These are phyloP conservation scores for Candida tibetensis DNA, from an alignment of 805 yeast species.

Conservation along the genomic window DNA sequence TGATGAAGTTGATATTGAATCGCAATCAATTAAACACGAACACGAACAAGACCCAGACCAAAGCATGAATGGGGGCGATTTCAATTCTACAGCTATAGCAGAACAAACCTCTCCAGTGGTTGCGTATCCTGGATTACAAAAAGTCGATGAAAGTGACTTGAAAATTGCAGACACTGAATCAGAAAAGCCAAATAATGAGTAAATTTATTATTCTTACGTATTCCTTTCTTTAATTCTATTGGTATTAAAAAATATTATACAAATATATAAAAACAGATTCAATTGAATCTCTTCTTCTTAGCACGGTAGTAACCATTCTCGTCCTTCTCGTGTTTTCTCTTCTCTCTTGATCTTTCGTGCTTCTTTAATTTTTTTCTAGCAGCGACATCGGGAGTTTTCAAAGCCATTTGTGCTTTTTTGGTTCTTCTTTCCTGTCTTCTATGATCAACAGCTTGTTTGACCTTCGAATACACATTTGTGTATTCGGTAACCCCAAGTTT, in stretches of 20 bases:
- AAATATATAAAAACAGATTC: background rate
- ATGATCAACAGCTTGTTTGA: slow-evolving; percentile 55
- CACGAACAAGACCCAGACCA: background rate
- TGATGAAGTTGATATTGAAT: background rate
- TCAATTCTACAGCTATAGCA: too few relatives aligned
- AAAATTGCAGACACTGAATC: too few relatives aligned
- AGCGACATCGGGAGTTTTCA: slow-evolving; percentile 77
- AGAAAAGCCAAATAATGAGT: background rate
- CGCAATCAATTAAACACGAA: background rate
- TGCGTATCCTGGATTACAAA: background rate
- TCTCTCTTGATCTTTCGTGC: slow-evolving; percentile 72
- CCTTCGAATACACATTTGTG: slow-evolving; percentile 56
- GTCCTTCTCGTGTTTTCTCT: slow-evolving; percentile 71
- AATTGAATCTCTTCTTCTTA: slow-evolving; percentile 46
- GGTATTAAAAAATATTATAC: background rate
- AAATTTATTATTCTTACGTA: too few relatives aligned
- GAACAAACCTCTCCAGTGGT: background rate
- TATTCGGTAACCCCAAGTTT: slow-evolving; percentile 73
- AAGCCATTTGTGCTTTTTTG: slow-evolving; percentile 70
- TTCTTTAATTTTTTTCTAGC: slow-evolving; percentile 75
- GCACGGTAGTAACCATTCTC: slow-evolving; percentile 72
- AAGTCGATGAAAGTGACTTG: too few relatives aligned
- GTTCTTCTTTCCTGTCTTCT: slow-evolving; percentile 76
- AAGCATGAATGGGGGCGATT: background rate
- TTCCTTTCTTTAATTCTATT: too few relatives aligned